Percentiles rank a stretch among this genome's conserved stretches.
phyloP scores from a whole-genome alignment of 441 rosid species.

The Viola pubescens region DNA sequence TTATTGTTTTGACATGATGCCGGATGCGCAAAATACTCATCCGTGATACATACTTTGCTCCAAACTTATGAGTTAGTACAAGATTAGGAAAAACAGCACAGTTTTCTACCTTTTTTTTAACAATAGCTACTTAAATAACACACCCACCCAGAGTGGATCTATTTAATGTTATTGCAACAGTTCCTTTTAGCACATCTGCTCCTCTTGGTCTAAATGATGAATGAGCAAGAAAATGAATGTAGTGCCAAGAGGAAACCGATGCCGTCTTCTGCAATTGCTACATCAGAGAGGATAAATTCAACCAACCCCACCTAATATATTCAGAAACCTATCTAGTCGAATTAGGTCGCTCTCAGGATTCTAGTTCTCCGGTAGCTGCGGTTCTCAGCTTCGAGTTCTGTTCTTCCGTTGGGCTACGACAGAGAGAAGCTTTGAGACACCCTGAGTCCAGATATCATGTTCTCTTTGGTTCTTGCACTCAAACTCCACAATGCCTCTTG shows the following conservation, averaged over 20 bases:
- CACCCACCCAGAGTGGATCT: no score
- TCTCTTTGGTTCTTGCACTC: constrained; percentile 77
- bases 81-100: no score
- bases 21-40: no score
- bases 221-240: no score
- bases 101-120: no score
- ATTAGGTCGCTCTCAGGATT: background rate
- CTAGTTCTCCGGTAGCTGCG: background rate
- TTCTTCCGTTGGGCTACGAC: constrained; percentile 48
- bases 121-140: no score
- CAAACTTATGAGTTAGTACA: no score
- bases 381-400: constrained; percentile 3
- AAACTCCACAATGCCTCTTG: constrained; percentile 61
- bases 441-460: constrained; percentile 68
- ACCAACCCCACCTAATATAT: background rate
- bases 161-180: no score
- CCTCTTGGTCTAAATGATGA: no score
- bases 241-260: background rate
- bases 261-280: background rate
- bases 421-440: constrained; percentile 57
- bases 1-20: no score
- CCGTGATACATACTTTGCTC: no score
- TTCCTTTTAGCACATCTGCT: no score
- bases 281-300: background rate
- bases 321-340: background rate